Percentiles rank a stretch among this genome's conserved stretches.
Conservation (phyloP, 192 early-diverging fungal genomes). For the Gonapodya sp. region DNA sequence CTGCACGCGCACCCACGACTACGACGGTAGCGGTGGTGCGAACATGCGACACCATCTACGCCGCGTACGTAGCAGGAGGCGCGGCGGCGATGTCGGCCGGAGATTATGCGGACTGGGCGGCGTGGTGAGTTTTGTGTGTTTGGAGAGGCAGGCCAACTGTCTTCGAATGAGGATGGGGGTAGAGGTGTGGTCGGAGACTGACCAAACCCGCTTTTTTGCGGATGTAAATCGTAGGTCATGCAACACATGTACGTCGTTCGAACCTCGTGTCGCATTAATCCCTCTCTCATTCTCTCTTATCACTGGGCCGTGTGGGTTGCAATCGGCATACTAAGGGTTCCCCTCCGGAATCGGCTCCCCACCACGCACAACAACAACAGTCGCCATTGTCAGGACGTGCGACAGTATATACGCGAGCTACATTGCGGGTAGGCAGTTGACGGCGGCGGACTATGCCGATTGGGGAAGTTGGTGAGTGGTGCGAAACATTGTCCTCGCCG, state of each 20-base stretch:
- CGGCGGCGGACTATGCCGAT: not conserved
- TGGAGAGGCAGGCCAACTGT: too few relatives aligned
- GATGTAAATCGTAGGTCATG: not conserved
- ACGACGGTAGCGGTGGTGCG: not conserved
- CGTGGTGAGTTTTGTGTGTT: not conserved
- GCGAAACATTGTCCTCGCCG: not conserved
- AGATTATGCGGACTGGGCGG: not conserved
- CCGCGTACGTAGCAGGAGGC: not conserved
- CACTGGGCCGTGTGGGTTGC: not conserved
- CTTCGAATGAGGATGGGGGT: not conserved
- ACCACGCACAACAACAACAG: conserved; percentile 1
- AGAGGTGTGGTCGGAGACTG: not conserved
- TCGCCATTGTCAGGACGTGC: not conserved
- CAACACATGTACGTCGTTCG: not conserved
- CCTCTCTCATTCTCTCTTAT: not conserved
- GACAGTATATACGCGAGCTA: not conserved
- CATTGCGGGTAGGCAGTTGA: not conserved
- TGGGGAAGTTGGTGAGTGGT: not conserved
- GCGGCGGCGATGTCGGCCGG: not conserved
- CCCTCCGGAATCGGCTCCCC: conserved; percentile 3
- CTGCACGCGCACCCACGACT: not conserved
- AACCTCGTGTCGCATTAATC: conserved; percentile 4
- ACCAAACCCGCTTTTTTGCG: not conserved
- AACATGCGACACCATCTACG: not conserved
- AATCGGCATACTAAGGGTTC: not conserved